A percentile compares a stretch with the other conserved stretches of the same genome.
These are phyloP conservation scores for Akanthomyces dipterigenus DNA, from an alignment of 2,329 filamentous ascomycete species.

Conservation along the genomic window DNA sequence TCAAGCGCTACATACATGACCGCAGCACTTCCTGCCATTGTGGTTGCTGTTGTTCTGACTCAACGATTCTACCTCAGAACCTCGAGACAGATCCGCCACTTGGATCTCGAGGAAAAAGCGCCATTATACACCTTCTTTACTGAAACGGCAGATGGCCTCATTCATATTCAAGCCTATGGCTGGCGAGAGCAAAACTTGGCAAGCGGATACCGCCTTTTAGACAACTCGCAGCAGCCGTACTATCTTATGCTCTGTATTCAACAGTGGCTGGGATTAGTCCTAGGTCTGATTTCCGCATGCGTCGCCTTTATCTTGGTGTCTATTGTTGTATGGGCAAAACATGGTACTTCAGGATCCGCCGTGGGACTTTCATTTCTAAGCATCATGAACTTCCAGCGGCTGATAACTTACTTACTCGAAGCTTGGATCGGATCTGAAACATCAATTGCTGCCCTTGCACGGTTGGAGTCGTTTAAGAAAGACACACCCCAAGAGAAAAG, in stretches of 20 bases:
- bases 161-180: background rate
- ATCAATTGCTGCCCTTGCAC: background rate
- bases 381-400: background rate
- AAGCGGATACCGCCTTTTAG: background rate
- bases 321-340: background rate
- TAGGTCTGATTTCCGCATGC: background rate
- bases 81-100: background rate
- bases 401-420: background rate
- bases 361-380: background rate
- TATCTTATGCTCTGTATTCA: slow-evolving; percentile 1
- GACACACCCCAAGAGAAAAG: background rate
- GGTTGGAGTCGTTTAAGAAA: background rate
- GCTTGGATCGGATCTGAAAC: background rate
- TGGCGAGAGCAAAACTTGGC: background rate
- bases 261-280: background rate
- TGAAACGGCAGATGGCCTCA: background rate
- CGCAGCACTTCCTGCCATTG: background rate
- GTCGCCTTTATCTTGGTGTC: background rate
- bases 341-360: background rate
- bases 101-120: background rate
- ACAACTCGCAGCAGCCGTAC: background rate
- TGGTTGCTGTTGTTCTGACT: background rate
- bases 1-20: background rate
- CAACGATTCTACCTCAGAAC: background rate
- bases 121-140: background rate